Evolutionary conservation across 176 grass and related monocot species (phyloP).

Genomic region (Aegilops tauschii): DNA sequence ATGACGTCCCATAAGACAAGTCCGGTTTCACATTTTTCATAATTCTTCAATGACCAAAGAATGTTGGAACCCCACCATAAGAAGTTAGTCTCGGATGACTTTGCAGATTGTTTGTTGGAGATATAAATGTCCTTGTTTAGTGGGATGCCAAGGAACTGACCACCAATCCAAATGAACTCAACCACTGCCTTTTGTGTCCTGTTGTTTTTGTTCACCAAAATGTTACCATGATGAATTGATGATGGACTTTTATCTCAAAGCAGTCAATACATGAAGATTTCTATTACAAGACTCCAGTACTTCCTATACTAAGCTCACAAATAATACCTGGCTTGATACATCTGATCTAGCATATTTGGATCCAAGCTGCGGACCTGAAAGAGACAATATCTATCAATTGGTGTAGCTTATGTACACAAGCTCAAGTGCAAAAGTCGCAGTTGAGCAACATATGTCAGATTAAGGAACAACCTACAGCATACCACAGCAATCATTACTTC

Average conservation of each 20-base stretch:
- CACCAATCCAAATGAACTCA: slow-evolving; percentile 77
- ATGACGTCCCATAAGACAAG: slow-evolving; percentile 82
- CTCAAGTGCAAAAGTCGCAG: slow-evolving; percentile 18
- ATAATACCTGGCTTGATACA: slow-evolving; percentile 92
- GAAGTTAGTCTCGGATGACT: slow-evolving; percentile 23
- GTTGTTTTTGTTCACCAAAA: slow-evolving; percentile 28
- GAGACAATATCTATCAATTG: neutral
- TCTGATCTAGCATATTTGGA: slow-evolving; percentile 68
- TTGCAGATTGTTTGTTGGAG: slow-evolving; percentile 22
- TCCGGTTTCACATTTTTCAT: slow-evolving; percentile 45
- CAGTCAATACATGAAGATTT: neutral
- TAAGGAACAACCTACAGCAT: slow-evolving; percentile 32
- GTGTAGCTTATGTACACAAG: slow-evolving; percentile 10
- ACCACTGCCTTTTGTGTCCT: slow-evolving; percentile 83
- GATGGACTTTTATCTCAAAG: neutral
- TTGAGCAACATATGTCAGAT: slow-evolving; percentile 28
- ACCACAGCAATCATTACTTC: slow-evolving; percentile 87
- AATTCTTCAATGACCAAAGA: slow-evolving; percentile 64
- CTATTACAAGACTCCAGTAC: neutral
- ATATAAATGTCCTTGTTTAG: slow-evolving; percentile 35
- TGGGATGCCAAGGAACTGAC: slow-evolving; percentile 70
- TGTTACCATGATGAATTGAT: neutral
- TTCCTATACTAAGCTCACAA: slow-evolving; percentile 1
- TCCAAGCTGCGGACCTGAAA: slow-evolving; percentile 83
- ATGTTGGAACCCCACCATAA: slow-evolving; percentile 71